These are phyloP conservation scores for Escovopsis sp. DNA, from an alignment of 2,329 filamentous ascomycete genomes.

Conservation along the genomic window DNA sequence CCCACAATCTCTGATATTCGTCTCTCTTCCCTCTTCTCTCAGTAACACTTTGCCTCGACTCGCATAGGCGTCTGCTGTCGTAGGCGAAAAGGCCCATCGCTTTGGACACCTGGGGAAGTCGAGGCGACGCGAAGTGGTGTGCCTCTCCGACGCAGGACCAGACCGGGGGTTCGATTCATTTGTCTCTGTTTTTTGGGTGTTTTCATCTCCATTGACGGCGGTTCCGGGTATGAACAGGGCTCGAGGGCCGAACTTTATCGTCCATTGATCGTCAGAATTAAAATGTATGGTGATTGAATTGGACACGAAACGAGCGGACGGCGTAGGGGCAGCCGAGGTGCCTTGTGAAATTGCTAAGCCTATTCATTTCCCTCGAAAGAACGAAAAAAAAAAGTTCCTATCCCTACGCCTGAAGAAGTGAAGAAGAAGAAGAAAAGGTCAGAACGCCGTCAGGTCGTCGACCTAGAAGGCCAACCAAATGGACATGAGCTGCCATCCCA, in stretches of 20 bases:
- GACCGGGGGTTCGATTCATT: no score
- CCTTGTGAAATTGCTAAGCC: constrained; percentile 7
- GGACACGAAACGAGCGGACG: constrained; percentile 25
- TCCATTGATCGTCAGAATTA: constrained; percentile 15
- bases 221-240: constrained; percentile 2
- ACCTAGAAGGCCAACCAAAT: constrained; percentile 17
- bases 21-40: background rate
- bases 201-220: constrained; percentile 1
- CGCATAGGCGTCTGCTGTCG: no score
- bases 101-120: background rate
- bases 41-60: background rate
- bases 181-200: background rate
- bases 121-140: background rate
- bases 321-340: constrained; percentile 16
- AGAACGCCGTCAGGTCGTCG: constrained; percentile 24
- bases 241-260: constrained; percentile 4
- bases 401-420: constrained; percentile 20
- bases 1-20: constrained; percentile 1
- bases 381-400: constrained; percentile 10
- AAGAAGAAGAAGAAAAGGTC: constrained; percentile 14
- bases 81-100: background rate
- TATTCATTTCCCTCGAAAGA: constrained; percentile 6
- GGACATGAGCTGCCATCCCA: constrained; percentile 24
- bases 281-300: constrained; percentile 13
- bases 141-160: background rate